Evolutionary conservation across 2,329 filamentous ascomycete species (phyloP).

Genomic region (Metarhizium humberi): DNA sequence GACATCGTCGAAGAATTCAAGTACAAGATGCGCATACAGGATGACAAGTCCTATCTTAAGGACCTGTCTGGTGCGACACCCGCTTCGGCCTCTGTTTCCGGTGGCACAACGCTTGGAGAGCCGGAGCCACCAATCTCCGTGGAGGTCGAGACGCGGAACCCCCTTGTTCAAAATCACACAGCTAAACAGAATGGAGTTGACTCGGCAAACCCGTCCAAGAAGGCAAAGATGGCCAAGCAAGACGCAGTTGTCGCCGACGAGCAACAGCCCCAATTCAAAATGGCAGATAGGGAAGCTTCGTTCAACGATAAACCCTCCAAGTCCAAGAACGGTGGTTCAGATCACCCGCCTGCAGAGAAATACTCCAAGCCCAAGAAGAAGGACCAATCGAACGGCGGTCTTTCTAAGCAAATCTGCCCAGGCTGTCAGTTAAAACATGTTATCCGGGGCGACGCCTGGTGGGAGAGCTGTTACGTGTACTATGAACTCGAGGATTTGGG

Average conservation of each 20-base stretch:
- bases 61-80: background rate
- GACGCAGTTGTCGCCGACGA: background rate
- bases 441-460: conserved; percentile 8
- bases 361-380: background rate
- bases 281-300: background rate
- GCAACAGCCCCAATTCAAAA: background rate
- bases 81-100: background rate
- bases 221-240: background rate
- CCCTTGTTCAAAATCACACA: background rate
- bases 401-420: conserved; percentile 2
- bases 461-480: conserved; percentile 9
- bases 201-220: background rate
- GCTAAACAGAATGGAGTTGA: background rate
- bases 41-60: background rate
- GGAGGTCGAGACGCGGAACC: background rate
- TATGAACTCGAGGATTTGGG: conserved; percentile 2
- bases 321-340: background rate
- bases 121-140: background rate
- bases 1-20: conserved; percentile 9
- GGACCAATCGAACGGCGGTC: background rate
- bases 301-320: background rate
- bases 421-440: conserved; percentile 6
- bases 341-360: background rate
- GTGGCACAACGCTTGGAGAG: background rate
- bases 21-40: background rate